Evolutionary conservation across 1,284 basidiomycete species (phyloP).

Genomic region (Leccinum angustisporum): DNA sequence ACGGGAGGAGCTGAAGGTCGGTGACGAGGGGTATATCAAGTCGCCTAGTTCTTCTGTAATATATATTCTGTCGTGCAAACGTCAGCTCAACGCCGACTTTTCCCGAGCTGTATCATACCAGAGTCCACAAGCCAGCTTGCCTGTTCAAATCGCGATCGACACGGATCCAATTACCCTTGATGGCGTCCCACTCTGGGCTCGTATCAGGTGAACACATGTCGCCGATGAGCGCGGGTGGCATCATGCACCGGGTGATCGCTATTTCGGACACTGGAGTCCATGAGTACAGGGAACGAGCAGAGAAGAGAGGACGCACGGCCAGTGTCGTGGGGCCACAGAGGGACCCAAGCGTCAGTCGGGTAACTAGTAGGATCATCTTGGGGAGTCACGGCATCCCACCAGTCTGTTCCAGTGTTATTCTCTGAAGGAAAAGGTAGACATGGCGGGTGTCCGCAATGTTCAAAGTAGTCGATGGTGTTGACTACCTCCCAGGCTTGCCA

Average conservation of each 20-base stretch:
- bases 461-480: slow-evolving; percentile 12
- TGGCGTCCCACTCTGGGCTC: slow-evolving; percentile 71
- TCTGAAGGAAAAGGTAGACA: neutral
- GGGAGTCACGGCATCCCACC: slow-evolving; percentile 63
- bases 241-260: slow-evolving; percentile 65
- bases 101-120: slow-evolving; percentile 39
- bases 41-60: slow-evolving; percentile 82
- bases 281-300: slow-evolving; percentile 7
- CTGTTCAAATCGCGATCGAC: slow-evolving; percentile 76
- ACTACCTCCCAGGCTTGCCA: slow-evolving; percentile 90
- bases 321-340: slow-evolving; percentile 78
- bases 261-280: slow-evolving; percentile 71
- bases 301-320: slow-evolving; percentile 56
- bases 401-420: slow-evolving; percentile 45
- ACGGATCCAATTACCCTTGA: slow-evolving; percentile 86
- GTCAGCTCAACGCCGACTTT: slow-evolving; percentile 21
- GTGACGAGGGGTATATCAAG: slow-evolving; percentile 71
- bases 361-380: slow-evolving; percentile 55
- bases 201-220: slow-evolving; percentile 69
- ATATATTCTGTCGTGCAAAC: slow-evolving; percentile 54
- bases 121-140: slow-evolving; percentile 60
- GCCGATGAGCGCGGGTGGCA: slow-evolving; percentile 56
- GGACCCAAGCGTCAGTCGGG: slow-evolving; percentile 81
- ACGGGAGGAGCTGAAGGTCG: slow-evolving; percentile 57
- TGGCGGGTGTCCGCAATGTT: neutral